Evolutionary conservation across 257 asterid genomes (phyloP).

Genomic region (Leonotis leonurus): DNA sequence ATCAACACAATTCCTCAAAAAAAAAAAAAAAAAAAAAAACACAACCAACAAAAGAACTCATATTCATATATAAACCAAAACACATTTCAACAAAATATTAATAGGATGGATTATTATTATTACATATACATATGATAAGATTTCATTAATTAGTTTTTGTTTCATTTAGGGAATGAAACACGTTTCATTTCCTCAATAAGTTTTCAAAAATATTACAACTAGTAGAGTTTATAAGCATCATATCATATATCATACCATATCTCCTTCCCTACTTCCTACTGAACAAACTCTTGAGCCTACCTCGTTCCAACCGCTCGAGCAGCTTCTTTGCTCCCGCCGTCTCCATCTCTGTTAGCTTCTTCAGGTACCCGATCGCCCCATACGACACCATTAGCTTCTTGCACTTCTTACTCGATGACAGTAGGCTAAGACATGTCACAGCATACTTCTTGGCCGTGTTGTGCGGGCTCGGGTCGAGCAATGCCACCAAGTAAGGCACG

Average conservation of each 20-base stretch:
- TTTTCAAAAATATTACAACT: no score
- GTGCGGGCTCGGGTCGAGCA: conserved; percentile 74
- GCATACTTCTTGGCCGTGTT: conserved; percentile 81
- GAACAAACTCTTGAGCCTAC: conserved; percentile 62
- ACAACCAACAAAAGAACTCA: no score
- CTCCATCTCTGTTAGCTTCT: conserved; percentile 69
- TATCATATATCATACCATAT: no score
- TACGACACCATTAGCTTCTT: conserved; percentile 81
- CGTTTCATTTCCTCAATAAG: not conserved
- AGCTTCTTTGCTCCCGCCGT: conserved; percentile 63
- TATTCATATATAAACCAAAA: no score
- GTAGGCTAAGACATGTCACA: conserved; percentile 52
- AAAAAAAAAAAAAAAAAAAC: no score
- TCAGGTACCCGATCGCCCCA: conserved; percentile 82
- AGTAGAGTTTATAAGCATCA: no score
- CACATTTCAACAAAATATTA: no score
- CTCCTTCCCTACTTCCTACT: conserved; percentile 41
- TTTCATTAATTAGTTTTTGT: conserved; percentile 18
- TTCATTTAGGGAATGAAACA: conserved; percentile 56
- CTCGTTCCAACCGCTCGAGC: conserved; percentile 64
- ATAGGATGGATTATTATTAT: no score
- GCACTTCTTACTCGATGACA: conserved; percentile 70
- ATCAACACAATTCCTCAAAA: no score
- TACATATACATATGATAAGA: no score
- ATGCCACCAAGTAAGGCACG: conserved; percentile 71